Evolutionary conservation across 1,284 basidiomycete species (phyloP), one percentile per base, ranked within the genome.

Genomic region (Heterobasidion annosum): DNA sequence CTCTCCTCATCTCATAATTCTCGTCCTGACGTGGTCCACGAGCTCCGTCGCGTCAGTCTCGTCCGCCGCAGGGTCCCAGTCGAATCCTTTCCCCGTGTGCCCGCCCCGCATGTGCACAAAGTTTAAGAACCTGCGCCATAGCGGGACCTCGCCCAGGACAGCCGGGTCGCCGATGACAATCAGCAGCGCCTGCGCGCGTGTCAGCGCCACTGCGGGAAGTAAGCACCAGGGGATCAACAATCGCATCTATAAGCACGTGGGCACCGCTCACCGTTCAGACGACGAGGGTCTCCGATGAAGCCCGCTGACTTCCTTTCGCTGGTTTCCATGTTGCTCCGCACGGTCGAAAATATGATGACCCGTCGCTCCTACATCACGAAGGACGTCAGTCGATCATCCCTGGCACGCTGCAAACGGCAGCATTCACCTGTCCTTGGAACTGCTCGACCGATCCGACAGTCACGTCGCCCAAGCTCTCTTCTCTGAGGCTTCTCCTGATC

Each of bases 401-500:
- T 2, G 10, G 34, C 44, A 15, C 46, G 43, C 15, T 34, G 34
- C 25, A 42, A 25, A 25, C 3, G 32, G 16, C 25, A 34, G 15
- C 15, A 60, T 73, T 32, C 32, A 81, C 80, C 66, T 82, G 78
- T 32, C 82, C 81, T 64, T 83, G 82, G 64, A 81, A 83, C 55
- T 82, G 79, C 58, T 83, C 82, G 0, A 82, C 81, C 33, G 76
- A 78, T 7, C 78, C 81, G 42, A 83, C 76, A 59, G 76, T 80
- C 34, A 81, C 69, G 2, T 64, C 70, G 25, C 68, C 67, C 6
- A 61, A 56, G 0, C 72, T 68, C 0, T 63, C 60, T 10, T 55
- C 57, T 12, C 59, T 59, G 15, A 82, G 61, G 1, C 67, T 56
- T 7, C 56, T 61, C 8, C 77, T 68, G 25, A 83, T 72, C 57